Evolutionary conservation across 768 basidiomycete genomes (phyloP).

Genomic region (Myochromella boudieri): DNA sequence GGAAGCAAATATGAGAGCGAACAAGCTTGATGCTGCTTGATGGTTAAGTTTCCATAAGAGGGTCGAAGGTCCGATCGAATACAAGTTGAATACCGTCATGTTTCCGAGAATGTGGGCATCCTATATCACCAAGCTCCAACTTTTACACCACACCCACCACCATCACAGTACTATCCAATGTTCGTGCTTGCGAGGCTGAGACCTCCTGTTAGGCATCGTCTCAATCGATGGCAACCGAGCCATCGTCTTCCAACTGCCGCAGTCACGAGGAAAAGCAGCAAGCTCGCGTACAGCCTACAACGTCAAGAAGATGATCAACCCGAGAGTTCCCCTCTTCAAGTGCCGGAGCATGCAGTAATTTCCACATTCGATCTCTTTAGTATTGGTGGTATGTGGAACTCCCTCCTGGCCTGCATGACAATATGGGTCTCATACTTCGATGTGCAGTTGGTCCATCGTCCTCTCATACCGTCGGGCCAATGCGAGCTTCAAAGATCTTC

Average conservation of each 20-base stretch:
- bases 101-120: slow-evolving; percentile 13
- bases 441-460: slow-evolving; percentile 48
- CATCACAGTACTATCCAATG: slow-evolving; percentile 4
- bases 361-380: slow-evolving; percentile 92
- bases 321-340: slow-evolving; percentile 22
- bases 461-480: slow-evolving; percentile 56
- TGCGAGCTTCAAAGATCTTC: slow-evolving; percentile 92
- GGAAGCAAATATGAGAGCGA: neutral
- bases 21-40: slow-evolving; percentile 4
- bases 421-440: slow-evolving; percentile 20
- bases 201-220: slow-evolving; percentile 5
- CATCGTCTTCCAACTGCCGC: neutral
- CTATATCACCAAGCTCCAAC: slow-evolving; percentile 1
- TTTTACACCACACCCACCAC: neutral
- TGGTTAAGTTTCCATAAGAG: slow-evolving; percentile 10
- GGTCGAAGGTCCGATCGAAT: slow-evolving; percentile 16
- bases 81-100: slow-evolving; percentile 18
- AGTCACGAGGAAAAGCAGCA: slow-evolving; percentile 4
- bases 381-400: slow-evolving; percentile 61
- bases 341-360: slow-evolving; percentile 85
- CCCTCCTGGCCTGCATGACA: neutral
- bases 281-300: slow-evolving; percentile 8
- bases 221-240: slow-evolving; percentile 5
- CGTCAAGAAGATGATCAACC: slow-evolving; percentile 5
- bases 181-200: slow-evolving; percentile 7